A percentile compares a stretch with the other conserved stretches of the same genome.
Conservation (phyloP, 441 rosid species). For the Dalechampia spathulata region DNA sequence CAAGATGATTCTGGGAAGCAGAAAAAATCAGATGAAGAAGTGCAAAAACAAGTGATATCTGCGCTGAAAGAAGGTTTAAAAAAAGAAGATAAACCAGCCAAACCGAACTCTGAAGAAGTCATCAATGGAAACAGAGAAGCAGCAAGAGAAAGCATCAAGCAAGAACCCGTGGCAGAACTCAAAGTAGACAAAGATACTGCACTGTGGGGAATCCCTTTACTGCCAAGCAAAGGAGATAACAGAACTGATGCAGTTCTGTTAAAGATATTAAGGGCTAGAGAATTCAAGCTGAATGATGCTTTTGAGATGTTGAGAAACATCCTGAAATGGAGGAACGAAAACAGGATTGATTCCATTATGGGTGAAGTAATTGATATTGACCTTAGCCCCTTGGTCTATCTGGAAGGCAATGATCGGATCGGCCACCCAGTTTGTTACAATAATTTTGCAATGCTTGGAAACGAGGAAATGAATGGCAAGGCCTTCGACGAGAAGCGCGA, state of each 20-base stretch:
- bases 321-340: constrained; percentile 46
- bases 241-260: constrained; percentile 32
- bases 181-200: constrained; percentile 22
- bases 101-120: too few relatives aligned
- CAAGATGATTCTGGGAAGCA: neutral
- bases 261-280: constrained; percentile 47
- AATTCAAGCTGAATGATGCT: constrained; percentile 35
- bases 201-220: constrained; percentile 45
- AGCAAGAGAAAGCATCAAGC: constrained; percentile 7
- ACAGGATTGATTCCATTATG: constrained; percentile 28
- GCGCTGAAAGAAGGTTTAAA: too few relatives aligned
- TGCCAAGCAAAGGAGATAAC: constrained; percentile 31
- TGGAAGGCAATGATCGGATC: constrained; percentile 35
- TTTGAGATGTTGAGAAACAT: constrained; percentile 43
- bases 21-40: neutral
- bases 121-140: neutral
- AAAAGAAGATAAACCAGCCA: too few relatives aligned
- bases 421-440: constrained; percentile 53
- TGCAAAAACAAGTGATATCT: too few relatives aligned
- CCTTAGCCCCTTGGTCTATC: constrained; percentile 18
- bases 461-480: constrained; percentile 23
- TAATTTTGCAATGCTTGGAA: constrained; percentile 28
- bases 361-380: constrained; percentile 30
- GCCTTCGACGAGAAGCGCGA: constrained; percentile 31
- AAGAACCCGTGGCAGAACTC: neutral